These are phyloP conservation scores for Penicillium robsamsonii DNA, from an alignment of 495 filamentous ascomycete genomes.

Conservation along the genomic window DNA sequence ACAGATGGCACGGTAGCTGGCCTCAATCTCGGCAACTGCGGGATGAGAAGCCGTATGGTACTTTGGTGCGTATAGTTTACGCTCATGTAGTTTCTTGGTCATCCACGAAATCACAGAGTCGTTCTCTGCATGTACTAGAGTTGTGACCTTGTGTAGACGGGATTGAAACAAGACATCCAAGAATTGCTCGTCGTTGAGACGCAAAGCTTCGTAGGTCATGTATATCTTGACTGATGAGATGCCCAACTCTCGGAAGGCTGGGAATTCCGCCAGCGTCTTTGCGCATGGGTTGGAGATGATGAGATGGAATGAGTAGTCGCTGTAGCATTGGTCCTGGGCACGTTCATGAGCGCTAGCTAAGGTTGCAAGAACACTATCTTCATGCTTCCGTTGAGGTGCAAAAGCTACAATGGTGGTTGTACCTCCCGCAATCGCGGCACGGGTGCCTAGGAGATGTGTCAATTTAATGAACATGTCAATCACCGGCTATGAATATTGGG, in stretches of 20 bases:
- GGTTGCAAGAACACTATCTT: background rate
- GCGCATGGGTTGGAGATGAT: background rate
- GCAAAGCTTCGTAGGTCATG: background rate
- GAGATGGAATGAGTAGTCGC: background rate
- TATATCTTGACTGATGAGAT: background rate
- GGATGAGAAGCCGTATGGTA: background rate
- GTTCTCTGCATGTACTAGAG: background rate
- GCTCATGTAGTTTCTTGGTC: background rate
- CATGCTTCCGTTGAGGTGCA: background rate
- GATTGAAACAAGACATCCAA: background rate
- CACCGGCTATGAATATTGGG: background rate
- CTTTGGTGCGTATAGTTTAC: background rate
- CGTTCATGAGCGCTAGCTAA: background rate
- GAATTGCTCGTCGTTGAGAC: background rate
- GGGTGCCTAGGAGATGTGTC: background rate
- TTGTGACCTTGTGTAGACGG: background rate
- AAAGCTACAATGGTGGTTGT: background rate
- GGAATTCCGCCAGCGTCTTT: background rate
- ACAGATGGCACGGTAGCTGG: too few species aligned
- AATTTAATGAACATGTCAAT: background rate
- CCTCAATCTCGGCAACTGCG: background rate
- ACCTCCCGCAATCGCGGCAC: background rate
- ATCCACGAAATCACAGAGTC: background rate
- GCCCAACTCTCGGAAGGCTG: background rate
- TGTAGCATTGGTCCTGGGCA: background rate